These are phyloP conservation scores for Epichloe hybrida DNA, from an alignment of 2,329 filamentous ascomycete species.

Conservation along the genomic window DNA sequence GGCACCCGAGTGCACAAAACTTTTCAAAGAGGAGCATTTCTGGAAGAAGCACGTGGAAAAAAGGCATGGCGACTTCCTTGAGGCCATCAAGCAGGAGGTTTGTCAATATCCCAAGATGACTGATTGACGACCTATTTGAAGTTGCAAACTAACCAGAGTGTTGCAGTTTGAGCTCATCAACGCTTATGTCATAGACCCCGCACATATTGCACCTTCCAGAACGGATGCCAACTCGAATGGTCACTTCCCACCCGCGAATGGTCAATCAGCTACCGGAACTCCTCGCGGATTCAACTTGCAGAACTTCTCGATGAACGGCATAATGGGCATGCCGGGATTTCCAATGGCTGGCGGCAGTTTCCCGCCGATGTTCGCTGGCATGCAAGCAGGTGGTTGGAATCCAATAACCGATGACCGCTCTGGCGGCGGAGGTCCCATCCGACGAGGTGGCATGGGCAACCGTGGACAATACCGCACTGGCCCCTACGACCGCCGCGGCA, in stretches of 20 bases:
- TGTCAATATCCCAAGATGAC: conserved; percentile 29
- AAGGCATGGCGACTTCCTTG: conserved; percentile 78
- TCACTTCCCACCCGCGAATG: conserved; percentile 74
- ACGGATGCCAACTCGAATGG: conserved; percentile 93
- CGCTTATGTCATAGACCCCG: conserved; percentile 83
- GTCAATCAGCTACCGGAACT: conserved; percentile 66
- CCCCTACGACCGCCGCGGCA: conserved; percentile 59
- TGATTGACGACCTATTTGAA: conserved; percentile 30
- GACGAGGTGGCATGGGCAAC: conserved; percentile 45
- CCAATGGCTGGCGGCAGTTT: conserved; percentile 34
- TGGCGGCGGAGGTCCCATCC: conserved; percentile 48
- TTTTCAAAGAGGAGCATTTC: conserved; percentile 95
- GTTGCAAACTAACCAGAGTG: conserved; percentile 6
- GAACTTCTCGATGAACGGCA: conserved; percentile 49
- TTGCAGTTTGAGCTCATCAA: conserved; percentile 76
- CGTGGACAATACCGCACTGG: conserved; percentile 49
- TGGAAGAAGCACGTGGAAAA: conserved; percentile 99
- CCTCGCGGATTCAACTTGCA: conserved; percentile 84
- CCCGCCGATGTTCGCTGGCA: conserved; percentile 40
- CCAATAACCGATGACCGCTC: conserved; percentile 42
- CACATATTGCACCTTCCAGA: conserved; percentile 84
- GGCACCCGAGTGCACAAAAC: conserved; percentile 86
- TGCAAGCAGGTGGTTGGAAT: conserved; percentile 37
- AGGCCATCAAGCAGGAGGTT: conserved; percentile 71
- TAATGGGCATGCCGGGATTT: conserved; percentile 48